Evolutionary conservation across 371 early-diverging fungal genomes (phyloP), one percentile per base, ranked within the genome.

Genomic region (Massospora cicadina): DNA sequence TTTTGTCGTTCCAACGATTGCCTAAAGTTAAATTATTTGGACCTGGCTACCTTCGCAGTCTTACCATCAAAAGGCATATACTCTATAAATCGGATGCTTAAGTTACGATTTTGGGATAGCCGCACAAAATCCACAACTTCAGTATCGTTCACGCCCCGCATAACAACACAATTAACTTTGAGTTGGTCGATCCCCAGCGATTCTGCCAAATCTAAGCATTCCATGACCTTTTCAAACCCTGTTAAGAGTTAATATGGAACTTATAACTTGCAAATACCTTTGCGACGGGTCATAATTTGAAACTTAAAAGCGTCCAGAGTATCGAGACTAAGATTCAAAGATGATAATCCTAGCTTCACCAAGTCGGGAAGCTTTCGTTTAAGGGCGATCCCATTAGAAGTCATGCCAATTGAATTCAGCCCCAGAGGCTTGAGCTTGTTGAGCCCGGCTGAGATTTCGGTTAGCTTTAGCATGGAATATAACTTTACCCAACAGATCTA

Each of bases 31-130:
- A 21, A 31, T 26, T 10, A 17, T 58, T 56, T 2, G 2, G 58
- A 57, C 33, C 12, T 10, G 1, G 21, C 28, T 10, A 62, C 54
- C 25, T 31, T 5, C 7, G 13, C 30, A 24, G 7, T 29, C 72
- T 67, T 75, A 85, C 89, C 93, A 71, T 88, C 94, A 77, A 95
- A 95, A 0, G 96, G 96, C 94, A 93, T 95, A 68, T 92, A 94
- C 72, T 95, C 96, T 68, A 95, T 95, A 72, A 95, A 95, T 26
- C 96, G 79, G 0, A 95, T 83, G 60, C 84, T 84, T 2, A 94
- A 67, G 1, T 81, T 78, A 23, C 76, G 75, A 59, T 87, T 79
- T 56, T 82, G 78, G 13, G 93, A 92, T 71, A 88, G 78, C 33
- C 83, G 84, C 1, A 89, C 87, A 77, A 95, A 92, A 59, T 83